phyloP scores from a whole-genome alignment of 1,284 basidiomycete species.

The Puccinia triticina region DNA sequence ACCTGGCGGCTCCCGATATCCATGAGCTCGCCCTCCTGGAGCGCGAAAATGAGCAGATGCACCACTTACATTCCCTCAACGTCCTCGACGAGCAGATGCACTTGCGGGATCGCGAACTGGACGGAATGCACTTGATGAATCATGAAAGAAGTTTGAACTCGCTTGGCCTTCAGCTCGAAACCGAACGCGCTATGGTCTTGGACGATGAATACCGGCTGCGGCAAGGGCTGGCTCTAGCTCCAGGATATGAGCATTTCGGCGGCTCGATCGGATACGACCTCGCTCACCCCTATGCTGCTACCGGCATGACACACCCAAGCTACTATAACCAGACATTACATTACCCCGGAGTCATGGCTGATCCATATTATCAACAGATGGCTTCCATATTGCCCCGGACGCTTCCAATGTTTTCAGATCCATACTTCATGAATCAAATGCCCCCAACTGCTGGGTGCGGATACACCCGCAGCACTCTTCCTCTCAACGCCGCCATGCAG shows the following conservation, averaged over 20 bases:
- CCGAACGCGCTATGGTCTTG: conserved; percentile 14
- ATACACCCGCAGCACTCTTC: background rate
- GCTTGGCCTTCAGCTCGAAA: background rate
- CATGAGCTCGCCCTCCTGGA: background rate
- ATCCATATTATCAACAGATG: conserved; percentile 39
- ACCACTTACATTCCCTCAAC: conserved; percentile 2
- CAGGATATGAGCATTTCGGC: background rate
- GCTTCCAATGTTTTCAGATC: conserved; percentile 31
- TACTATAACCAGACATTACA: background rate
- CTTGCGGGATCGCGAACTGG: conserved; percentile 20
- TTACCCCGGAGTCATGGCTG: conserved; percentile 11
- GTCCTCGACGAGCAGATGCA: conserved; percentile 9
- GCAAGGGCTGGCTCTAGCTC: background rate
- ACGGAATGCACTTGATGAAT: background rate
- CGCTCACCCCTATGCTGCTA: background rate
- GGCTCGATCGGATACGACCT: conserved; percentile 15
- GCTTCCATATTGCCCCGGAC: conserved; percentile 21
- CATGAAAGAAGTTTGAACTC: background rate
- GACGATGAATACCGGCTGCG: conserved; percentile 5
- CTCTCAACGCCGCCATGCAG: conserved; percentile 9
- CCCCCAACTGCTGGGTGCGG: background rate
- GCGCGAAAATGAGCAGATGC: background rate
- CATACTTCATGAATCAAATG: conserved; percentile 3
- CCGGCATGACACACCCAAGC: background rate
- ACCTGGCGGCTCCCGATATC: background rate